A percentile compares a stretch with the other conserved stretches of the same genome.
These are phyloP conservation scores for Paralagenidium karlingii DNA, from an alignment of 352 stramenopile species.

Conservation along the genomic window DNA sequence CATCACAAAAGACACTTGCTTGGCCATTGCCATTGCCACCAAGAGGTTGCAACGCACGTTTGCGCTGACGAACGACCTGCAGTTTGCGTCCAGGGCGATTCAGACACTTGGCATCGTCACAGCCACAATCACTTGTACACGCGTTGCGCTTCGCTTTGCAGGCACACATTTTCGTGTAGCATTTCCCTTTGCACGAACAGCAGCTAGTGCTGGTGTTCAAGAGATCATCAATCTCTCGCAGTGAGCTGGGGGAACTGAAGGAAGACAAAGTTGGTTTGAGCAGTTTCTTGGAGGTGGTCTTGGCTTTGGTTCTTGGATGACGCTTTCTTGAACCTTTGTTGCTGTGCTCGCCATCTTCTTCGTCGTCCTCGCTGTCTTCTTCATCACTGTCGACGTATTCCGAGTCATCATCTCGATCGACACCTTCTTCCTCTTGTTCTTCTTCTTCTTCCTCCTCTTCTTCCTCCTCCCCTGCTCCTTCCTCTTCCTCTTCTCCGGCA, in stretches of 20 bases:
- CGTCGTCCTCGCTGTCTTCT: constrained; percentile 2
- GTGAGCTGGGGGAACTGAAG: constrained; percentile 5
- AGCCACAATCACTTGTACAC: constrained; percentile 37
- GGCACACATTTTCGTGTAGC: constrained; percentile 48
- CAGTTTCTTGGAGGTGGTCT: constrained; percentile 3
- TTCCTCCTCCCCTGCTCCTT: constrained; percentile 35
- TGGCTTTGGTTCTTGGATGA: too few species aligned
- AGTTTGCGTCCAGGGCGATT: constrained; percentile 15
- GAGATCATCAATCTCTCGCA: constrained; percentile 48
- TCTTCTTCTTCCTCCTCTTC: constrained; percentile 40
- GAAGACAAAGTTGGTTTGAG: constrained; percentile 3
- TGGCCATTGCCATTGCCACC: too few species aligned
- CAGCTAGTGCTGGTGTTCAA: constrained; percentile 26
- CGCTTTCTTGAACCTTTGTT: constrained; percentile 1
- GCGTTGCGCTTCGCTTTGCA: constrained; percentile 29
- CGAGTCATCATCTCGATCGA: constrained; percentile 34
- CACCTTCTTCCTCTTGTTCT: constrained; percentile 40
- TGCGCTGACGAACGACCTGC: too few species aligned
- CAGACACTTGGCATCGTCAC: constrained; percentile 36
- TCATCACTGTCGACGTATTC: constrained; percentile 55
- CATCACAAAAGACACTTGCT: too few species aligned
- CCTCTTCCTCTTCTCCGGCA: constrained; percentile 27
- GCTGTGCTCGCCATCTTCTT: constrained; percentile 1
- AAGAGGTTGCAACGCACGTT: too few species aligned
- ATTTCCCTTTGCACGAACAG: constrained; percentile 63